A percentile compares a stretch with the other conserved stretches of the same genome.
These are phyloP conservation scores for Picochlorum sp. DNA, from an alignment of 139 green algal species.

Conservation along the genomic window DNA sequence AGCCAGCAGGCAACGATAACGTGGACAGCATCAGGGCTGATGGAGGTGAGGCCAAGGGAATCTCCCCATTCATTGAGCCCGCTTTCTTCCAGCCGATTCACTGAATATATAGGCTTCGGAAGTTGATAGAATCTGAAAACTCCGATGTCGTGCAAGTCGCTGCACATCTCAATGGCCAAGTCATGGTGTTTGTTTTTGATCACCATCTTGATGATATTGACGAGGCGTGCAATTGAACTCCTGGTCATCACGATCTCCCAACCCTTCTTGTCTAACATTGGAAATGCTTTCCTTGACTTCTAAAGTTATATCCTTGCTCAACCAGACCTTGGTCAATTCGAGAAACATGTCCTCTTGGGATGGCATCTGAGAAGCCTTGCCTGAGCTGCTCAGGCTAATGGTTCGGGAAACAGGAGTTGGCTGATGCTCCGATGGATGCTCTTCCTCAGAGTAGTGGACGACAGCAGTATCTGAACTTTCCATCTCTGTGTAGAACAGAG, in stretches of 20 bases:
- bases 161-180: not conserved
- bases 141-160: not conserved
- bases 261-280: no score
- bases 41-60: no score
- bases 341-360: no score
- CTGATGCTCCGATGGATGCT: not conserved
- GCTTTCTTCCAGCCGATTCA: not conserved
- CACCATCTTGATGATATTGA: no score
- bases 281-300: no score
- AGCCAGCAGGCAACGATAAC: not conserved
- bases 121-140: not conserved
- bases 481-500: not conserved
- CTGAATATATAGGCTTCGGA: not conserved
- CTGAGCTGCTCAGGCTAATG: no score
- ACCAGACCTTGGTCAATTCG: no score
- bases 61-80: not conserved
- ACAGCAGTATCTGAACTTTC: not conserved
- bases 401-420: not conserved
- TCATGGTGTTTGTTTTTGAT: not conserved
- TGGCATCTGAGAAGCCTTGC: no score
- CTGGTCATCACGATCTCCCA: no score
- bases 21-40: not conserved
- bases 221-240: no score
- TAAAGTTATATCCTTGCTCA: no score
- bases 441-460: not conserved